Evolutionary conservation across 768 basidiomycete genomes (phyloP).

Genomic region (Gloeostereum incarnatum): DNA sequence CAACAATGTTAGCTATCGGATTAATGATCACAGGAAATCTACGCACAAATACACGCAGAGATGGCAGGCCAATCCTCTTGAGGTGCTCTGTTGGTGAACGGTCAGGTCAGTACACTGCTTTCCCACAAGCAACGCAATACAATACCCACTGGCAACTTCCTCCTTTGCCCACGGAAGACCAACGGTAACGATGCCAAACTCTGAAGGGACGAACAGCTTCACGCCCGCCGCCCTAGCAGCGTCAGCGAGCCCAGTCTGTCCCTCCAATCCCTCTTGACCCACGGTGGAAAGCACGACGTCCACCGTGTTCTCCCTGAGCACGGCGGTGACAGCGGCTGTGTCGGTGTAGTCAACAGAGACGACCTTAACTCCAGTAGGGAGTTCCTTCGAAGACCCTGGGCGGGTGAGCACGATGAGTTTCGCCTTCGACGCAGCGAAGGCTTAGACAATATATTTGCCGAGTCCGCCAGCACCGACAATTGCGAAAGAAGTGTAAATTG

Average conservation of each 20-base stretch:
- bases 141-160: background rate
- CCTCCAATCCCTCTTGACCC: conserved; percentile 16
- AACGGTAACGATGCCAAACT: conserved; percentile 14
- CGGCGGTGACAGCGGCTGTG: conserved; percentile 10
- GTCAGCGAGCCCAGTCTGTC: conserved; percentile 18
- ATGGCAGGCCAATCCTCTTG: background rate
- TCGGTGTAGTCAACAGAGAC: conserved; percentile 18
- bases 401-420: conserved; percentile 9
- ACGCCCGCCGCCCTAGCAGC: conserved; percentile 16
- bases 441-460: conserved; percentile 22
- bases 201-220: conserved; percentile 19
- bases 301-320: conserved; percentile 16
- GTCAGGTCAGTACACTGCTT: background rate
- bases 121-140: too few relatives aligned
- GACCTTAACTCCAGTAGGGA: conserved; percentile 13
- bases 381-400: conserved; percentile 2
- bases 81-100: background rate
- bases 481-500: conserved; percentile 21
- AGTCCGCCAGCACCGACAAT: conserved; percentile 24
- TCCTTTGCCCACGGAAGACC: conserved; percentile 1
- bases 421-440: conserved; percentile 7
- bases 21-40: background rate
- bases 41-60: background rate
- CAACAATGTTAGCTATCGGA: background rate
- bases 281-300: conserved; percentile 24